Conservation (phyloP, 129 eudicot genomes). For the Lactuca saligna region DNA sequence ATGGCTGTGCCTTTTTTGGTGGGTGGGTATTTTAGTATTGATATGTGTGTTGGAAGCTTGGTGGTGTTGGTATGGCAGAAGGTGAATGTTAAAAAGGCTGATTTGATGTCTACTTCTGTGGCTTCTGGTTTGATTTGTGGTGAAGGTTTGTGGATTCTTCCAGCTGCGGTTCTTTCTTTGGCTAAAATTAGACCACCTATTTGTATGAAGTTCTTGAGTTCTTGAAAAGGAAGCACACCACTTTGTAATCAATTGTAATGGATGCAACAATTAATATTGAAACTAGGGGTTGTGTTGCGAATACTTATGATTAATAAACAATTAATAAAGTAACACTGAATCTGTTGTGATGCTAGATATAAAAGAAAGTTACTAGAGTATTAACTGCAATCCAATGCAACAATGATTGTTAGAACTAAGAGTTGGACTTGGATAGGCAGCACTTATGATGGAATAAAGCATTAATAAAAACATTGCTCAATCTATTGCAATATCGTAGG, state of each 20-base stretch:
- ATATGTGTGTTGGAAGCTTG: slow-evolving; percentile 79
- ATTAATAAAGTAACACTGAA: not conserved
- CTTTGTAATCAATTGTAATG: not conserved
- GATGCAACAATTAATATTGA: not conserved
- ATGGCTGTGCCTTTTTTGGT: slow-evolving; percentile 85
- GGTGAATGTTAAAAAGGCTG: slow-evolving; percentile 51
- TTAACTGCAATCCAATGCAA: no score
- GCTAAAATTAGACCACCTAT: slow-evolving; percentile 66
- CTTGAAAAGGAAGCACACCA: not conserved
- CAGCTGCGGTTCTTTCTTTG: slow-evolving; percentile 73
- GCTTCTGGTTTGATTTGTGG: slow-evolving; percentile 98
- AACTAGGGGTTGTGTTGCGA: slow-evolving; percentile 1
- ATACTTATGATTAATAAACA: not conserved
- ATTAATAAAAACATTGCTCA: no score
- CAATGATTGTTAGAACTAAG: no score
- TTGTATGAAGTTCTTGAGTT: slow-evolving; percentile 53
- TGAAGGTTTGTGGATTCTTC: slow-evolving; percentile 85
- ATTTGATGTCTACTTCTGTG: slow-evolving; percentile 68
- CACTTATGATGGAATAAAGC: no score
- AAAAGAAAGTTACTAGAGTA: not conserved
- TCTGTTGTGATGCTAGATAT: not conserved
- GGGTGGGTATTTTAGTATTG: slow-evolving; percentile 69
- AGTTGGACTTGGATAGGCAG: no score
- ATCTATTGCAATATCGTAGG: no score
- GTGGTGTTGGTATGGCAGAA: slow-evolving; percentile 70